Percentiles rank a stretch among this genome's conserved stretches.
Evolutionary conservation across 1,139 yeast species (phyloP).

Genomic region (Nadsonia commutata): DNA sequence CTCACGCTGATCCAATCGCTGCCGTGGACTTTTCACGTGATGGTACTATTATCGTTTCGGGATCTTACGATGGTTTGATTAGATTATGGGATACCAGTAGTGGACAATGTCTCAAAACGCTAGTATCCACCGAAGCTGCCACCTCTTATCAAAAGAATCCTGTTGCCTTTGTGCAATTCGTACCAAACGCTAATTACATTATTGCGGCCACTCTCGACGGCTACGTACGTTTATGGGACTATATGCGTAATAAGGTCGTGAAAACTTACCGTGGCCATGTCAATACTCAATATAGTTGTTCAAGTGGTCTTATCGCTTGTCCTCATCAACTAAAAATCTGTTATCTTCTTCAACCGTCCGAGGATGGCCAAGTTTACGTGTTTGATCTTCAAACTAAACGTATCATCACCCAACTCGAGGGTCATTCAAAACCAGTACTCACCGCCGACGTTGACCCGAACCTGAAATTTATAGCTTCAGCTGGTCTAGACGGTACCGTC

Average conservation of each 20-base stretch:
- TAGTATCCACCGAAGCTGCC: constrained; percentile 30
- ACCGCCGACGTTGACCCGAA: constrained; percentile 17
- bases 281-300: constrained; percentile 12
- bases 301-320: constrained; percentile 19
- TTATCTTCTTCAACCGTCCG: constrained; percentile 55
- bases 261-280: constrained; percentile 15
- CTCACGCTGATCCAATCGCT: constrained; percentile 86
- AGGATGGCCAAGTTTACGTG: constrained; percentile 33
- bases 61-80: constrained; percentile 80
- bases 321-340: constrained; percentile 21
- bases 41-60: constrained; percentile 71
- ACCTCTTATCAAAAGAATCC: constrained; percentile 39
- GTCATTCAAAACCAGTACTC: constrained; percentile 25
- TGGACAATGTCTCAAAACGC: constrained; percentile 83
- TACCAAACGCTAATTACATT: constrained; percentile 74
- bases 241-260: constrained; percentile 26
- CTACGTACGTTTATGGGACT: constrained; percentile 63
- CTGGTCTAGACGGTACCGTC: constrained; percentile 29
- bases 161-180: constrained; percentile 53
- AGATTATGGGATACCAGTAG: constrained; percentile 76
- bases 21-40: constrained; percentile 63
- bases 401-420: constrained; percentile 28
- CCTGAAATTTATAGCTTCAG: constrained; percentile 29
- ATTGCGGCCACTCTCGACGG: constrained; percentile 77
- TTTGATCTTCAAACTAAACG: constrained; percentile 68